A percentile compares a stretch with the other conserved stretches of the same genome.
These are phyloP conservation scores for Saussurea involucrata DNA, from an alignment of 129 eudicot species.

Conservation along the genomic window DNA sequence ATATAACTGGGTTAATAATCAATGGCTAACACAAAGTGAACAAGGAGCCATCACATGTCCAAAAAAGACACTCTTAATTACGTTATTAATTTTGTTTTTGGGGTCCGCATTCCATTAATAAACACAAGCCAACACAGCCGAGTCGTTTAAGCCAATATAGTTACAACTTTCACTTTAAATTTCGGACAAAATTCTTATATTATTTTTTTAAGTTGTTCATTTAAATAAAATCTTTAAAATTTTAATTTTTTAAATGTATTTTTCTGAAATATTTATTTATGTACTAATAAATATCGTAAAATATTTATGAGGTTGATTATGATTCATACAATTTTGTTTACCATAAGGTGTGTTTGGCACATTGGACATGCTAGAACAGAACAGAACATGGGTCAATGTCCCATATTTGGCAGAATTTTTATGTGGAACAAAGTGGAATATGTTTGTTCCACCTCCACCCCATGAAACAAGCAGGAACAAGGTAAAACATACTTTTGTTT, in stretches of 20 bases:
- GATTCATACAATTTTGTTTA: too few species aligned
- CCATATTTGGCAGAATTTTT: too few species aligned
- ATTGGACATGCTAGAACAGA: too few species aligned
- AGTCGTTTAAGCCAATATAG: not conserved
- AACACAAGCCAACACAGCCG: not conserved
- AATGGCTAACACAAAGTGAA: slow-evolving; percentile 40
- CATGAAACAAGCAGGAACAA: too few species aligned
- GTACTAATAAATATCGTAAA: too few species aligned
- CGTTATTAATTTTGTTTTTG: slow-evolving; percentile 18
- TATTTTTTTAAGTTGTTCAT: not conserved
- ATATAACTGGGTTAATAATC: slow-evolving; percentile 31
- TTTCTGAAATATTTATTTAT: not conserved
- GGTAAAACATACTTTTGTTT: too few species aligned
- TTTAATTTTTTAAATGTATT: not conserved
- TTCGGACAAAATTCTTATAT: not conserved
- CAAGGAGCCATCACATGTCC: slow-evolving; percentile 45
- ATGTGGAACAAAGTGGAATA: too few species aligned
- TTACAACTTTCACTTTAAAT: not conserved
- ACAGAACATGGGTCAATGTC: too few species aligned
- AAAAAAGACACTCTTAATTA: not conserved
- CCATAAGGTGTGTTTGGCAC: too few species aligned
- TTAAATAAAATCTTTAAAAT: not conserved
- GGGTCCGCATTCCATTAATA: slow-evolving; percentile 43
- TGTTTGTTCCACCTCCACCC: too few species aligned
- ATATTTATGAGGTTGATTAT: not conserved